phyloP scores from a whole-genome alignment of 768 basidiomycete species.

The Mycena haematopus region DNA sequence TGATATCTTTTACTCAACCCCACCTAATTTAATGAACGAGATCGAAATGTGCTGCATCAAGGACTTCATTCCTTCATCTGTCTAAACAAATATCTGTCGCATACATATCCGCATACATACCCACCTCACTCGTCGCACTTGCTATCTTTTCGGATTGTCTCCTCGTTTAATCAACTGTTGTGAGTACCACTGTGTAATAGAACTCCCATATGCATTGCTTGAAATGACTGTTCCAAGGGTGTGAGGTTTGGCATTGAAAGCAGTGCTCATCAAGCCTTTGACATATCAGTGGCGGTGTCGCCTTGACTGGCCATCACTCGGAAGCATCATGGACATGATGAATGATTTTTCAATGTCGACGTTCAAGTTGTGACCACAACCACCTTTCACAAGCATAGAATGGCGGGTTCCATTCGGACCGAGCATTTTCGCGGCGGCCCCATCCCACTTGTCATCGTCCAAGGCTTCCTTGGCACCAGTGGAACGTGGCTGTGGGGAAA shows the following conservation, averaged over 20 bases:
- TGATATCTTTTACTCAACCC: slow-evolving; percentile 19
- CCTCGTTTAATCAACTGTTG: slow-evolving; percentile 10
- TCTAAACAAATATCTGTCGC: slow-evolving; percentile 17
- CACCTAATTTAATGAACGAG: slow-evolving; percentile 20
- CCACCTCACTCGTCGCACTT: slow-evolving; percentile 13
- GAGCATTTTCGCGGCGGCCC: slow-evolving; percentile 10
- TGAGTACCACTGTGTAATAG: neutral
- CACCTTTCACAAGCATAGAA: neutral
- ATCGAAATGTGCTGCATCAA: slow-evolving; percentile 13
- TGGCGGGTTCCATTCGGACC: neutral
- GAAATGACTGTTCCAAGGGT: neutral
- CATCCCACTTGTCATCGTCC: slow-evolving; percentile 52
- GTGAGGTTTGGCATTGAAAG: no score
- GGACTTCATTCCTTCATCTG: neutral
- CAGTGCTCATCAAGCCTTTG: no score
- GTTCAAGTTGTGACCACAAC: neutral
- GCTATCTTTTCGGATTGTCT: slow-evolving; percentile 16
- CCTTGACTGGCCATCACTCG: neutral
- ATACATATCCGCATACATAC: slow-evolving; percentile 22
- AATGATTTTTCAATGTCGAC: no score
- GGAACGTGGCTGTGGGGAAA: slow-evolving; percentile 49
- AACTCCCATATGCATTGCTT: neutral
- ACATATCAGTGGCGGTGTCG: neutral
- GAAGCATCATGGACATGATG: neutral
- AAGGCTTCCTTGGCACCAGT: slow-evolving; percentile 52